A percentile compares a stretch with the other conserved stretches of the same genome.
phyloP scores from a whole-genome alignment of 1,284 basidiomycete genomes.

The Fistulina hepatica region DNA sequence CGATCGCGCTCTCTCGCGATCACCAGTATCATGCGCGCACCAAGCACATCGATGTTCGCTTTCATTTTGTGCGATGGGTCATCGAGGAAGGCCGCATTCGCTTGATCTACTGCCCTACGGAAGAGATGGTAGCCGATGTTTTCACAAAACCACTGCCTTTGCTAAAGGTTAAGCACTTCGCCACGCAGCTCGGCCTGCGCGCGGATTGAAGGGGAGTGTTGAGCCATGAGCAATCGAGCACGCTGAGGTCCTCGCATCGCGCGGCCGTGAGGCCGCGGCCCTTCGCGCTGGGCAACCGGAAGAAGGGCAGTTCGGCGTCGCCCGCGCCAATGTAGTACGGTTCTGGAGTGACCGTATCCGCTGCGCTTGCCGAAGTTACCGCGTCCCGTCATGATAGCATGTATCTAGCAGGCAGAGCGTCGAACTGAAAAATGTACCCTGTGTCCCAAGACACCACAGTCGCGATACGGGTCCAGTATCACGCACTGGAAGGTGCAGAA shows the following conservation, averaged over 20 bases:
- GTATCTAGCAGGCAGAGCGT: slow-evolving; percentile 58
- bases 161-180: no score
- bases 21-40: not conserved
- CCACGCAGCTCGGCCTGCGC: no score
- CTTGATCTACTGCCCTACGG: slow-evolving; percentile 14
- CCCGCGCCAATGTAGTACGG: slow-evolving; percentile 49
- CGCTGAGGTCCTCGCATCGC: no score
- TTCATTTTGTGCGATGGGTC: slow-evolving; percentile 1
- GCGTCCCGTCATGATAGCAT: slow-evolving; percentile 48
- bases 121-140: slow-evolving; percentile 20
- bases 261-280: no score
- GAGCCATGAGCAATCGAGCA: no score
- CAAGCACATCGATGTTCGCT: slow-evolving; percentile 2
- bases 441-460: slow-evolving; percentile 63
- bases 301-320: slow-evolving; percentile 59
- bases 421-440: slow-evolving; percentile 50
- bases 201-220: no score
- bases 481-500: slow-evolving; percentile 64
- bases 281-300: slow-evolving; percentile 83
- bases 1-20: not conserved
- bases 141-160: slow-evolving; percentile 17
- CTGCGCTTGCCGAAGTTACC: slow-evolving; percentile 42
- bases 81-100: not conserved
- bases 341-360: slow-evolving; percentile 44
- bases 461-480: slow-evolving; percentile 51